Percentiles rank a stretch among this genome's conserved stretches.
Conservation (phyloP, 78 protist species). For the Chrysochromulina parva region DNA sequence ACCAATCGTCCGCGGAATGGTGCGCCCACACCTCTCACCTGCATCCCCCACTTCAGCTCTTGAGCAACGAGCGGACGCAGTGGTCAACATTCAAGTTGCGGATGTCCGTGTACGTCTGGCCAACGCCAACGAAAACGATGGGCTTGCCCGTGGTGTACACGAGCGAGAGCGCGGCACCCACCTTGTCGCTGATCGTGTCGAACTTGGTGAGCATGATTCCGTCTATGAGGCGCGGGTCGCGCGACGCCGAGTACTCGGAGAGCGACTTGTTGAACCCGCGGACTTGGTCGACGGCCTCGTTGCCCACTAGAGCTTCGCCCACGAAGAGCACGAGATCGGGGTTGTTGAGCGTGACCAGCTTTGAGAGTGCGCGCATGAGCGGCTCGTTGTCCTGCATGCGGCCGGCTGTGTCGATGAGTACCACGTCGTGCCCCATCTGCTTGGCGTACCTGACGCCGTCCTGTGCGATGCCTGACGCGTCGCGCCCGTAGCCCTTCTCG, state of each 20-base stretch:
- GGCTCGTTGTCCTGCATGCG: constrained; percentile 98
- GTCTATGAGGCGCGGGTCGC: constrained; percentile 82
- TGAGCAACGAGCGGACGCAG: background rate
- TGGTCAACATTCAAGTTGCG: constrained; percentile 30
- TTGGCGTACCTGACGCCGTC: constrained; percentile 74
- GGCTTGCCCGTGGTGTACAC: constrained; percentile 95
- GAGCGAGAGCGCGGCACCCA: constrained; percentile 99
- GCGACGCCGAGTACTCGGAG: constrained; percentile 33
- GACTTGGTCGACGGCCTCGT: constrained; percentile 98
- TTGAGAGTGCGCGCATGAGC: constrained; percentile 92
- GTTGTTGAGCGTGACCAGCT: constrained; percentile 59
- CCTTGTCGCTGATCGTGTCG: constrained; percentile 99
- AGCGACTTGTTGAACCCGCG: constrained; percentile 85
- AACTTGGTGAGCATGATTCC: constrained; percentile 99
- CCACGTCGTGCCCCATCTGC: background rate
- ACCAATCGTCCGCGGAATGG: no score
- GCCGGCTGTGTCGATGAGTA: constrained; percentile 98
- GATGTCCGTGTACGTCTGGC: constrained; percentile 74
- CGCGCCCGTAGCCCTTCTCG: constrained; percentile 82
- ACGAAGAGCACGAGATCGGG: constrained; percentile 98
- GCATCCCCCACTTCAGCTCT: no score
- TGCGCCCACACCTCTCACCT: no score
- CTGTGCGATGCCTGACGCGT: constrained; percentile 87
- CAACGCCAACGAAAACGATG: constrained; percentile 97
- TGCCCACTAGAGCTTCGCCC: constrained; percentile 99